These are phyloP conservation scores for Populus trichocarpa DNA, from an alignment of 441 rosid species.

Conservation along the genomic window DNA sequence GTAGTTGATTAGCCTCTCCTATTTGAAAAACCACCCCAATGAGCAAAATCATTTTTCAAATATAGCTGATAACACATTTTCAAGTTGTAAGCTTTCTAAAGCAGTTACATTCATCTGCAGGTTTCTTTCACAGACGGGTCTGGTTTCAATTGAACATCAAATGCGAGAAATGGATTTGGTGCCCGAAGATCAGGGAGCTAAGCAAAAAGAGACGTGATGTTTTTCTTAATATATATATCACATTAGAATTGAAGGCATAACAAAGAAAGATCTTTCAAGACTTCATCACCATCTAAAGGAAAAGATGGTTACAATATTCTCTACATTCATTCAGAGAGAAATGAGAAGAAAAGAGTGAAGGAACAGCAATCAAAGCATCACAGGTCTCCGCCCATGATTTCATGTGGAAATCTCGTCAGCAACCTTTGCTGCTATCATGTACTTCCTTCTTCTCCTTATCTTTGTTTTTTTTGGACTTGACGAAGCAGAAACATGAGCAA, in stretches of 20 bases:
- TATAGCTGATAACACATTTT: conserved; percentile 14
- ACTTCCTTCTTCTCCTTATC: conserved; percentile 24
- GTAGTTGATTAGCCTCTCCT: conserved; percentile 1
- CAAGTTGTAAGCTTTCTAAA: conserved; percentile 3
- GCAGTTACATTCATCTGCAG: conserved; percentile 41
- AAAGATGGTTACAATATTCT: conserved; percentile 20
- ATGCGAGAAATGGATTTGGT: conserved; percentile 68
- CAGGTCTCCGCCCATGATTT: not conserved
- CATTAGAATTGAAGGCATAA: conserved; percentile 14
- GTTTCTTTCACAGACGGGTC: conserved; percentile 84
- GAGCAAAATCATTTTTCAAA: not conserved
- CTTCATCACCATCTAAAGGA: conserved; percentile 12
- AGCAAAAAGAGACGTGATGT: conserved; percentile 5
- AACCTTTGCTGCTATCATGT: conserved; percentile 14
- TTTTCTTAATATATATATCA: conserved; percentile 1
- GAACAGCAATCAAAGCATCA: not conserved
- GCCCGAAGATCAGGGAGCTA: conserved; percentile 43
- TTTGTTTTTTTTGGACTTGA: conserved; percentile 44
- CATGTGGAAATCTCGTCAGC: not conserved
- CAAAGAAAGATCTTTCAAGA: conserved; percentile 5
- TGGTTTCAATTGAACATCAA: conserved; percentile 76
- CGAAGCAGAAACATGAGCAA: conserved; percentile 67
- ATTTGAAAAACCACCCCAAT: not conserved
- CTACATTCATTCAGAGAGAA: conserved; percentile 15
- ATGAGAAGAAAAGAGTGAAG: conserved; percentile 2